Conservation (phyloP, 495 filamentous ascomycete genomes). For the Chlorociboria aeruginascens region DNA sequence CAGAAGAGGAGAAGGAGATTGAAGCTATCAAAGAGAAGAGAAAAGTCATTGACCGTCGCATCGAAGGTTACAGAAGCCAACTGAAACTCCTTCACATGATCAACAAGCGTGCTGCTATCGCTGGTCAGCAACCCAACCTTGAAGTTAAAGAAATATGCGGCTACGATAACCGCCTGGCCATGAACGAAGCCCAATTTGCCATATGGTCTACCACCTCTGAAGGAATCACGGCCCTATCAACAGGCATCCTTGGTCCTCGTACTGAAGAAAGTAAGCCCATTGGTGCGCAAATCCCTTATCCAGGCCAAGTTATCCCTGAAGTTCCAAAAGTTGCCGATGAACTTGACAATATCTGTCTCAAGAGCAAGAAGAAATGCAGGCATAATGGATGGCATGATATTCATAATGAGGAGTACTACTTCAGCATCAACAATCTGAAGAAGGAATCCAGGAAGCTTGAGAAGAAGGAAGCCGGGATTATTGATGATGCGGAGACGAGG, state of each 20-base stretch:
- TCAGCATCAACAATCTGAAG: background rate
- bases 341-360: slow-evolving; percentile 13
- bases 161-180: slow-evolving; percentile 47
- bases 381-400: slow-evolving; percentile 8
- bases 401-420: background rate
- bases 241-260: slow-evolving; percentile 14
- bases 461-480: slow-evolving; percentile 2
- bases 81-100: slow-evolving; percentile 6
- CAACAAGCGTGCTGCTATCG: slow-evolving; percentile 5
- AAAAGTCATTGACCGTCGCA: background rate
- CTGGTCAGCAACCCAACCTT: slow-evolving; percentile 6
- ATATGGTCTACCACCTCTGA: slow-evolving; percentile 21
- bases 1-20: slow-evolving; percentile 9
- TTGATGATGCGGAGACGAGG: slow-evolving; percentile 13
- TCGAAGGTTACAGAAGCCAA: slow-evolving; percentile 2
- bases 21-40: slow-evolving; percentile 2
- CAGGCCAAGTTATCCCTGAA: slow-evolving; percentile 2
- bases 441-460: slow-evolving; percentile 3
- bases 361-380: background rate
- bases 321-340: background rate
- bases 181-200: slow-evolving; percentile 49
- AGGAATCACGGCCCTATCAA: slow-evolving; percentile 16
- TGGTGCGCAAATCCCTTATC: slow-evolving; percentile 1
- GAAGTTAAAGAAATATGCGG: slow-evolving; percentile 49
- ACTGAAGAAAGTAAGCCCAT: slow-evolving; percentile 6